These are phyloP conservation scores for Apiospora hydei DNA, from an alignment of 2,329 filamentous ascomycete species.

Conservation along the genomic window DNA sequence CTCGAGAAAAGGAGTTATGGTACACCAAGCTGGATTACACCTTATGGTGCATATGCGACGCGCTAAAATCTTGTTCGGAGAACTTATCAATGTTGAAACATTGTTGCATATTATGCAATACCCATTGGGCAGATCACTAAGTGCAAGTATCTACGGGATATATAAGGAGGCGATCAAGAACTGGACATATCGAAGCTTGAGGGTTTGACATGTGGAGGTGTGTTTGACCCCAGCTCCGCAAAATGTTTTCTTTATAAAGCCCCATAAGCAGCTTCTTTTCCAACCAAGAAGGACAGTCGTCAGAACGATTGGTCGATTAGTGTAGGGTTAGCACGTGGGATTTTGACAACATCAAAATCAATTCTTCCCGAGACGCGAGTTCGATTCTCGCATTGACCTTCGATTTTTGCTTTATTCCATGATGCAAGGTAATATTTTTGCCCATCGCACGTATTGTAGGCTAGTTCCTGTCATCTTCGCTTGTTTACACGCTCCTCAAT, in stretches of 20 bases:
- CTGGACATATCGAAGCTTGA: no score
- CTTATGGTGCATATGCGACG: no score
- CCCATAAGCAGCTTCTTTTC: background rate
- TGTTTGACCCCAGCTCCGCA: no score
- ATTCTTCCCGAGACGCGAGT: constrained; percentile 35
- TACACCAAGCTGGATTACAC: no score
- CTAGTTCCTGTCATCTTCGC: background rate
- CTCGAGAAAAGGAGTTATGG: no score
- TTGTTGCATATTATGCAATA: no score
- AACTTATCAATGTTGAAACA: no score
- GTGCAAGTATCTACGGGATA: no score
- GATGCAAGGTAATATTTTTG: background rate
- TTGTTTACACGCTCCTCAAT: background rate
- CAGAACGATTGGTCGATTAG: constrained; percentile 33
- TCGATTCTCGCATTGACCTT: constrained; percentile 37
- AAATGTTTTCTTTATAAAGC: background rate
- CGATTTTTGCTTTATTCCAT: constrained; percentile 23
- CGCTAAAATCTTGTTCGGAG: no score
- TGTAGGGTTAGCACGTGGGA: constrained; percentile 38
- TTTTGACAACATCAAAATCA: constrained; percentile 32
- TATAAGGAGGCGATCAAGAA: no score
- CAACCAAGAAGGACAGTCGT: background rate
- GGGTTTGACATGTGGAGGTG: no score
- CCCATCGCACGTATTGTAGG: background rate
- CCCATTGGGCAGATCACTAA: no score